Evolutionary conservation across 495 filamentous ascomycete species (phyloP), one percentile per base, ranked within the genome.

Genomic region (Podospora anserina): DNA sequence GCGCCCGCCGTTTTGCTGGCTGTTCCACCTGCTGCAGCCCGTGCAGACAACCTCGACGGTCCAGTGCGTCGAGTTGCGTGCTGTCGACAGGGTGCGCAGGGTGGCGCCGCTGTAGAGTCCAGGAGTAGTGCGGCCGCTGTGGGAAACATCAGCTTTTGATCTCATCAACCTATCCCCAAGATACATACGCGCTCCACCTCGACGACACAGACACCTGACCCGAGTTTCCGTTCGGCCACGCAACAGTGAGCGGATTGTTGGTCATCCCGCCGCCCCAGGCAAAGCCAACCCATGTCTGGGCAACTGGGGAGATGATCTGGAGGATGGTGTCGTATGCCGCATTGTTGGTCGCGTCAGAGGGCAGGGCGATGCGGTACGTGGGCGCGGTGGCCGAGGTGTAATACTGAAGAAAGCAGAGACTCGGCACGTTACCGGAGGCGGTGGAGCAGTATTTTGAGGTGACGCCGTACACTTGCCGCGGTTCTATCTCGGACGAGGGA

Each of bases 261-360:
- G 74, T 66, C 83, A 85, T 84, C 19, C 72, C 77, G 16, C 83
- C 82, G 63, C 79, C 82, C 82, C 81, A 84, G 6, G 79, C 75
- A 44, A 84, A 69, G 11, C 79, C 82, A 3, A 75, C 76, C 83
- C 83, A 85, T 30, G 76, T 79, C 6, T 78, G 75, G 9, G 70
- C 54, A 9, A 77, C 74, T 1, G 79, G 79, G 26, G 80, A 74
- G 44, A 79, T 72, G 20, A 84, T 74, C 70, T 82, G 80, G 32
- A 84, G 70, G 1, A 85, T 73, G 13, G 79, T 72, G 65, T 84
- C 82, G 63, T 78, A 84, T 1, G 80, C 68, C 0, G 71, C 72
- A 13, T 18, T 19, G 19, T 28, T 18, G 13, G 77, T 20, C 0
- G 75, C 57, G 5, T 70, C 75, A 27, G 71, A 73, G 7, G 83